These are phyloP conservation scores for Phytophthora foliorum DNA, from an alignment of 352 stramenopile species.

Conservation along the genomic window DNA sequence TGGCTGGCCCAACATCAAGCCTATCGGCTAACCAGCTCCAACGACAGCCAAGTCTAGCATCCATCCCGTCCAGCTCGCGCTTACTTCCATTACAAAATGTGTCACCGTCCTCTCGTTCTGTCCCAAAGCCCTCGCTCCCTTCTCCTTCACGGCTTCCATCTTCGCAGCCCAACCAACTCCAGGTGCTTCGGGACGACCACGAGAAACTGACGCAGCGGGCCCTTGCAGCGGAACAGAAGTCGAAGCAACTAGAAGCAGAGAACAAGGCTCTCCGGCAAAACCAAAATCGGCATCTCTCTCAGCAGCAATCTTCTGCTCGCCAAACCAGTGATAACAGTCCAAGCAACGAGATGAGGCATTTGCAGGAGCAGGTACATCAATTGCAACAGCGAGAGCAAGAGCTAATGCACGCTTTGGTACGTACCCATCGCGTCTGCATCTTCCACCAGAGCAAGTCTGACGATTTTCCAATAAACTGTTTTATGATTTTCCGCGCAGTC, in stretches of 20 bases:
- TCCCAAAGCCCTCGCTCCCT: conserved; percentile 1
- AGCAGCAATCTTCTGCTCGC: background rate
- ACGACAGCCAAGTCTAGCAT: conserved; percentile 32
- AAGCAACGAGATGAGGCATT: conserved; percentile 41
- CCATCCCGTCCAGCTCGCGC: conserved; percentile 35
- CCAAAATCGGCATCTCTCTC: conserved; percentile 17
- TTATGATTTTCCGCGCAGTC: conserved; percentile 33
- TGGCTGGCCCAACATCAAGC: conserved; percentile 16
- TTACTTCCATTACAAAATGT: conserved; percentile 37
- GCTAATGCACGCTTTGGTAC: conserved; percentile 83
- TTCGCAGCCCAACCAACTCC: conserved; percentile 55
- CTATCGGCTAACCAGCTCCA: conserved; percentile 10
- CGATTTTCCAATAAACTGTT: background rate
- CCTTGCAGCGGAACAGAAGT: conserved; percentile 32
- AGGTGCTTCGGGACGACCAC: conserved; percentile 74
- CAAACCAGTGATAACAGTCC: conserved; percentile 22
- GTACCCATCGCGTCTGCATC: conserved; percentile 18
- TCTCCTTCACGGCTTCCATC: conserved; percentile 19
- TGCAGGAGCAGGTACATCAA: conserved; percentile 71
- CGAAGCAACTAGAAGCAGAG: conserved; percentile 52
- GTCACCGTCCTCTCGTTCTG: conserved; percentile 11
- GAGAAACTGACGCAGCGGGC: conserved; percentile 54
- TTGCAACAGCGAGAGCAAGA: conserved; percentile 84
- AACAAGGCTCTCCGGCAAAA: conserved; percentile 51
- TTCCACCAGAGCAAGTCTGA: background rate